Conservation (phyloP, 805 yeast species). For the Jamesozyma rosinii region DNA sequence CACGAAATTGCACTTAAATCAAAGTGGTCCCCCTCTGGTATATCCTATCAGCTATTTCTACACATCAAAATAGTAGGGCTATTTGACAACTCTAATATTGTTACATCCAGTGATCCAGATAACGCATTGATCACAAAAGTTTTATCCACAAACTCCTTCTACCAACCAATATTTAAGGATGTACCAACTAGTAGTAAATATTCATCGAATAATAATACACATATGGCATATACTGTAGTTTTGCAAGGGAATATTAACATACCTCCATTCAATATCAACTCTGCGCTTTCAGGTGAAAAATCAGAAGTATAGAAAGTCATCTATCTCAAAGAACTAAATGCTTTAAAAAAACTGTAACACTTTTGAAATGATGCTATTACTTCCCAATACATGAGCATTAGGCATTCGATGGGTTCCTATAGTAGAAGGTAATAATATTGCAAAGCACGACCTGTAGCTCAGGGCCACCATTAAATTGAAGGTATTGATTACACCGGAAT, state of each 20-base stretch:
- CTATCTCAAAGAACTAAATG: slow-evolving; percentile 2
- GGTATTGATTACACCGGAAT: slow-evolving; percentile 23
- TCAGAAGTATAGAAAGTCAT: slow-evolving; percentile 3
- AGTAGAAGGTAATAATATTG: slow-evolving; percentile 6
- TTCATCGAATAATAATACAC: background rate
- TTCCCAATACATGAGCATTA: slow-evolving; percentile 6
- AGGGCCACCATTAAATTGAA: slow-evolving; percentile 18
- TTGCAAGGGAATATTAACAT: background rate
- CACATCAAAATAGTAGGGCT: background rate
- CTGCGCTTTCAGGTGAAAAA: background rate
- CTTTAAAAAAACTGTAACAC: slow-evolving; percentile 5
- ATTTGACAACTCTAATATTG: background rate
- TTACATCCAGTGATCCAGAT: background rate
- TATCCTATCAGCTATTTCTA: background rate
- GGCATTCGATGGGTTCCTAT: slow-evolving; percentile 17
- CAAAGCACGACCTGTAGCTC: slow-evolving; percentile 24
- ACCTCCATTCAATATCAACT: background rate
- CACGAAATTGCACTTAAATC: background rate
- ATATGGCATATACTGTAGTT: background rate
- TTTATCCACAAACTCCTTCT: background rate
- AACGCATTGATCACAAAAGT: background rate
- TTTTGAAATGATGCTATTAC: slow-evolving; percentile 6
- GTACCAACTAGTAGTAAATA: background rate
- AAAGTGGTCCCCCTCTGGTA: background rate
- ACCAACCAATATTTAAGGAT: background rate